Conservation (phyloP, 2,329 filamentous ascomycete genomes). For the Alternaria brassicicola region DNA sequence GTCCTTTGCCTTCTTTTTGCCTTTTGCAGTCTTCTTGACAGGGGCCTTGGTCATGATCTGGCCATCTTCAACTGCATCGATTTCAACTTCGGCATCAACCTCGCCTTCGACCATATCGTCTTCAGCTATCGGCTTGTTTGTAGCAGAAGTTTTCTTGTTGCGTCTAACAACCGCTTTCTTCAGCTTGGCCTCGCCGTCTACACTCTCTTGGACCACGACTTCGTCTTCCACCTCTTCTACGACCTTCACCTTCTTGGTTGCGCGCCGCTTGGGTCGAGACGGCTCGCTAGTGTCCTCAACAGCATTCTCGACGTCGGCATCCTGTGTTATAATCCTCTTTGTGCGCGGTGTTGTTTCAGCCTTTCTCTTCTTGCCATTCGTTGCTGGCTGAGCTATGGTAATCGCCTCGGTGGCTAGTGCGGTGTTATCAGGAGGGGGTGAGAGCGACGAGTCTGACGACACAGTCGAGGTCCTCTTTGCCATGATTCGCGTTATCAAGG, state of each 20-base stretch:
- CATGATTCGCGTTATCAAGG: constrained; percentile 17
- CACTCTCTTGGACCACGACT: constrained; percentile 15
- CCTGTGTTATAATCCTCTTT: constrained; percentile 12
- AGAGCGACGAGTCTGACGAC: constrained; percentile 33
- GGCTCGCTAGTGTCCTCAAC: constrained; percentile 8
- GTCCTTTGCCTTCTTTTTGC: constrained; percentile 3
- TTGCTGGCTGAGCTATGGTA: constrained; percentile 8
- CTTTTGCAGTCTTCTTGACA: not conserved
- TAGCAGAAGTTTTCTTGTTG: not conserved
- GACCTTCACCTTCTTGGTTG: constrained; percentile 25
- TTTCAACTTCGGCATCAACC: not conserved
- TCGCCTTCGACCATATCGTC: not conserved
- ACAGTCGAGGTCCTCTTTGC: constrained; percentile 19
- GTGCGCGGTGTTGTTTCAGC: constrained; percentile 25
- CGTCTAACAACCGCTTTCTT: constrained; percentile 14
- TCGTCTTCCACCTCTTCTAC: constrained; percentile 24
- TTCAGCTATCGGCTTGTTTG: not conserved
- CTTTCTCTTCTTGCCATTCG: constrained; percentile 37
- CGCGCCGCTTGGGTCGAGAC: constrained; percentile 20
- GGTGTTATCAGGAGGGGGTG: constrained; percentile 26
- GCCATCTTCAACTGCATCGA: constrained; percentile 12
- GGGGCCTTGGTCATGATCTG: not conserved
- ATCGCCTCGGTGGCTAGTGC: constrained; percentile 3
- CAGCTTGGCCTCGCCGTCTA: constrained; percentile 2
- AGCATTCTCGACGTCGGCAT: constrained; percentile 6